phyloP scores from a whole-genome alignment of 805 yeast species.

The Suhomyces tanzawaensis region DNA sequence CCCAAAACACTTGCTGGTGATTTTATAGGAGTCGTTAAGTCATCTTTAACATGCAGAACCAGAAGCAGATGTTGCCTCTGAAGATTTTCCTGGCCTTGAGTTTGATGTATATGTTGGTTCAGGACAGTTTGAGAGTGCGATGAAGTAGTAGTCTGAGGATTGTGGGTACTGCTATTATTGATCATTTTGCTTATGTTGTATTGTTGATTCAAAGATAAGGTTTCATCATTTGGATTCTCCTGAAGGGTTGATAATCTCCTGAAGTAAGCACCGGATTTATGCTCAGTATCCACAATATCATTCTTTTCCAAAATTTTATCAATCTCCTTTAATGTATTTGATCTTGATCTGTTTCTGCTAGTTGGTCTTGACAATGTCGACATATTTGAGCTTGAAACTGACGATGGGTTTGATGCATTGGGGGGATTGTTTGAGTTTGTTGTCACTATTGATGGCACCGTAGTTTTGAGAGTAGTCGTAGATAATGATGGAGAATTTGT shows the following conservation, averaged over 20 bases:
- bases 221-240: slow-evolving; percentile 42
- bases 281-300: slow-evolving; percentile 42
- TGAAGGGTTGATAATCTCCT: slow-evolving; percentile 63
- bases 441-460: slow-evolving; percentile 2
- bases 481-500: slow-evolving; percentile 7
- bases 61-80: slow-evolving; percentile 7
- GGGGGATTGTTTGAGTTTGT: background rate
- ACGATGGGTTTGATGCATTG: slow-evolving; percentile 3
- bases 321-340: slow-evolving; percentile 36
- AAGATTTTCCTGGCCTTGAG: slow-evolving; percentile 2
- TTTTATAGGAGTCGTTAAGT: background rate
- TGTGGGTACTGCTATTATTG: background rate
- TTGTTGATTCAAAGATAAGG: background rate
- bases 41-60: slow-evolving; percentile 3
- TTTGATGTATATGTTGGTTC: background rate
- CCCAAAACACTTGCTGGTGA: slow-evolving; percentile 2
- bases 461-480: background rate
- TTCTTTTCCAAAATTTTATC: slow-evolving; percentile 35
- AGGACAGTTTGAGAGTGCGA: background rate
- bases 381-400: slow-evolving; percentile 3
- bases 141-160: background rate
- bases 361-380: slow-evolving; percentile 11
- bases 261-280: slow-evolving; percentile 60
- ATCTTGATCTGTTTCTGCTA: slow-evolving; percentile 27
- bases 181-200: background rate